Base-by-base conservation (phyloP, 257 asterid species). In the Dorcoceras hygrometricum region DNA sequence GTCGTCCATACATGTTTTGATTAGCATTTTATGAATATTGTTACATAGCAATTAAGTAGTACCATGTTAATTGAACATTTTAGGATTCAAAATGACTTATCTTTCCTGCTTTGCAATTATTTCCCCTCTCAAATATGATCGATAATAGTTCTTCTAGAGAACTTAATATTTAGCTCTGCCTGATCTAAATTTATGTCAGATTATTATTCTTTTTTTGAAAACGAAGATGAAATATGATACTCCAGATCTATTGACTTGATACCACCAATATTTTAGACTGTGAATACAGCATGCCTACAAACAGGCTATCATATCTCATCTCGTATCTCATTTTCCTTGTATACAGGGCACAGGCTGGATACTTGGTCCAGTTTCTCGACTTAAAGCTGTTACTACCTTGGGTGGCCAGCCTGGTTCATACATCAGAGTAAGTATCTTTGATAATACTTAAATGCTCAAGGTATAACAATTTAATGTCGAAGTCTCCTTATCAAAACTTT, bases 291-390 rank as follows among this genome's bases (percentile, higher is more conserved):
- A 32, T 57, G 19, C 48, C 50, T 67, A 23, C 25, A 20, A 16
- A 28, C 12, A 3, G 56, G 62, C 32, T 53, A 43, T 27, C 46
- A 39, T 62, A 4, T 48, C 39, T 4, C 19, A 26, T 1, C 22
- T 61, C 3, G 9, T 28, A 20, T 23, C 34, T 8, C 57, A 9
- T 62, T 14, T 48, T 66, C 65, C 27, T 23, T 25, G 23, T 59
- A 28, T 69, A 68, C 82, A 77, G 88, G 77, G 73, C 57, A 68
- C 77, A 57, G 57, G 73, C 55, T 67, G 82, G 83, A 68, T 77
- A 57, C 58, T 57, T 69, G 65, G 74, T 75, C 86, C 88, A 29
- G 56, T 80, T 65, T 71, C 82, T 23, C 80, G 75, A 60, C 65
- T 80, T 34, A 80, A 78, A 57, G 78, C 74, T 60, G 78, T 71